Evolutionary conservation across 257 asterid species (phyloP).

Genomic region (Fraxinus anomala): DNA sequence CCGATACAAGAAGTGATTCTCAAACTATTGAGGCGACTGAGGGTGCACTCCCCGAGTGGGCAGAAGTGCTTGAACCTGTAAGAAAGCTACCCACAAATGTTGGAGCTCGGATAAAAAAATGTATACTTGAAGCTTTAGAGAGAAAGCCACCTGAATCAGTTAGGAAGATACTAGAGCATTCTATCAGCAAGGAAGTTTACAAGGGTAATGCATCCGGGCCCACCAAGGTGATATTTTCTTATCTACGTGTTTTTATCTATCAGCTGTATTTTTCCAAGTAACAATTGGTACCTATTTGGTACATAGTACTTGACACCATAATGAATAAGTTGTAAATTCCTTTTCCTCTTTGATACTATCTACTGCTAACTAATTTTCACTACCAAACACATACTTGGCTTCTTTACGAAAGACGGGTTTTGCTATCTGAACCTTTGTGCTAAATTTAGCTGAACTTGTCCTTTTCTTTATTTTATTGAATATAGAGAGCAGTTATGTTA

Average conservation of each 20-base stretch:
- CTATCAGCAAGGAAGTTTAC: slow-evolving; percentile 93
- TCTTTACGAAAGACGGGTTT: neutral
- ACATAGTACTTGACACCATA: neutral
- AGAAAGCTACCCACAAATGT: slow-evolving; percentile 97
- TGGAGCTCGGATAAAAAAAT: slow-evolving; percentile 84
- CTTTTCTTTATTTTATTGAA: slow-evolving; percentile 29
- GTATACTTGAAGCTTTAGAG: slow-evolving; percentile 77
- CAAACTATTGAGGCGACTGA: slow-evolving; percentile 45
- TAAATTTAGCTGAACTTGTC: slow-evolving; percentile 20
- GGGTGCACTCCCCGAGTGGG: slow-evolving; percentile 82
- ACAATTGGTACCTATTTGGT: neutral
- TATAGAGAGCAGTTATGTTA: slow-evolving; percentile 89
- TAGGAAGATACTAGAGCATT: slow-evolving; percentile 66
- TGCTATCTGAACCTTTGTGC: neutral
- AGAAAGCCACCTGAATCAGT: slow-evolving; percentile 94
- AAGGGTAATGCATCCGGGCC: slow-evolving; percentile 99
- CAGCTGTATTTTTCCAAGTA: slow-evolving; percentile 5
- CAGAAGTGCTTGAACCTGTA: slow-evolving; percentile 86
- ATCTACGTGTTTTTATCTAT: slow-evolving; percentile 21
- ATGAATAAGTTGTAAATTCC: neutral
- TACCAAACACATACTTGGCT: neutral
- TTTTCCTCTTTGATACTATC: neutral
- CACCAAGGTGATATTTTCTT: slow-evolving; percentile 70
- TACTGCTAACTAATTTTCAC: neutral
- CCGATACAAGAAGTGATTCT: slow-evolving; percentile 48